Evolutionary conservation across 495 filamentous ascomycete genomes (phyloP), one percentile per base, ranked within the genome.

Genomic region (Parachaetomium inaequale): DNA sequence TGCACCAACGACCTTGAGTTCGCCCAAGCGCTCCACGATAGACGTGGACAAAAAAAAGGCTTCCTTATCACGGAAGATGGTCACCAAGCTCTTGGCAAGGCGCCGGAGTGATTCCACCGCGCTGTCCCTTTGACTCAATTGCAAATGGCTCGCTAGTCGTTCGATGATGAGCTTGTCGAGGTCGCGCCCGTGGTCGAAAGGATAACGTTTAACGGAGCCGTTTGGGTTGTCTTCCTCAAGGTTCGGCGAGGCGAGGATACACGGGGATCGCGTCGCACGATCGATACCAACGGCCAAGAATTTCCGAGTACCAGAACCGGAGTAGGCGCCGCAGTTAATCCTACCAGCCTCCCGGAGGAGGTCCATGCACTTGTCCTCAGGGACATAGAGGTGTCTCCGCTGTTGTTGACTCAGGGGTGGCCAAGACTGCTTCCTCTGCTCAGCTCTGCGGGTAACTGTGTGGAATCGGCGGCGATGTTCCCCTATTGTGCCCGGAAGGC

Each of bases 11-110:
- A 88, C 78, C 52, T 79, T 79, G 8, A 84, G 50, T 4, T 63
- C 66, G 17, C 78, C 75, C n/a, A 75, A 59, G 2, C 72, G 58
- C 1, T 78, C 72, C 17, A 76, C 70, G 11, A 84, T 63, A 17
- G 73, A 74, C 5, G 79, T 83, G 52, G 83, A 79, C 4, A 89
- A 71, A 2, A 83, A 73, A 63, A 87, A 85, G 0, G 87, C 90
- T 70, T 93, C 90, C 60, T 87, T 87, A 34, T 81, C 75, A 57
- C 76, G 82, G 77, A 88, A 93, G 1, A 92, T 78, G 23, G 76
- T 69, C 63, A 81, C 76, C 38, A 93, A 75, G 1, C 72, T 67
- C 25, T 76, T 71, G n/a, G 92, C 70, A 0, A 90, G 63, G 4
- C 70, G 65, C 1, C 74, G 72, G 6, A 90, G 67, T 8, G 79